A percentile compares a stretch with the other conserved stretches of the same genome.
Conservation (phyloP, 257 asterid genomes). For the Fraxinus pennsylvanica region DNA sequence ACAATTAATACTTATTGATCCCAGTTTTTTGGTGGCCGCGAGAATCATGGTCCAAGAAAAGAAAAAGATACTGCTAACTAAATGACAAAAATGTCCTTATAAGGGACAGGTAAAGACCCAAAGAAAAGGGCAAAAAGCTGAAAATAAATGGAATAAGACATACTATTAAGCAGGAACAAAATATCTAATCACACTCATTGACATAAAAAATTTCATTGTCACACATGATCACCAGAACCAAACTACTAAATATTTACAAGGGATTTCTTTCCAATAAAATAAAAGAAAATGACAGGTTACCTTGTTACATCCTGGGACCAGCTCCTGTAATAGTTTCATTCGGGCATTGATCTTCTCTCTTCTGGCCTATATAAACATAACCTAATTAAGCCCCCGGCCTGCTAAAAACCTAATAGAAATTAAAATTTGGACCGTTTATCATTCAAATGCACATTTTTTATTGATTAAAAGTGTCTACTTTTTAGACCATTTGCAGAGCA, state of each 20-base stretch:
- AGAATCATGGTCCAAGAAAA: constrained; percentile 6
- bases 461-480: too few relatives aligned
- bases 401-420: too few relatives aligned
- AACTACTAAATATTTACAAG: background rate
- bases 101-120: constrained; percentile 48
- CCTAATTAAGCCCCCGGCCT: too few relatives aligned
- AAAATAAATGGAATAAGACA: constrained; percentile 27
- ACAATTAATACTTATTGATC: background rate
- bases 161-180: too few relatives aligned
- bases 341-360: constrained; percentile 97
- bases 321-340: constrained; percentile 91
- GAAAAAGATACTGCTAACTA: constrained; percentile 9
- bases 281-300: constrained; percentile 51
- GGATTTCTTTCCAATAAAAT: background rate
- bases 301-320: constrained; percentile 99
- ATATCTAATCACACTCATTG: background rate
- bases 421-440: too few relatives aligned
- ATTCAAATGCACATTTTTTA: too few relatives aligned
- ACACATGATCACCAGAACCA: constrained; percentile 9
- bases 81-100: constrained; percentile 38
- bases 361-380: constrained; percentile 65
- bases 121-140: constrained; percentile 43
- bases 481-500: too few relatives aligned
- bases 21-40: background rate
- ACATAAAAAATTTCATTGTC: constrained; percentile 20